A percentile compares a stretch with the other conserved stretches of the same genome.
Conservation (phyloP, 192 early-diverging fungal genomes). For the Coemansia sp. region DNA sequence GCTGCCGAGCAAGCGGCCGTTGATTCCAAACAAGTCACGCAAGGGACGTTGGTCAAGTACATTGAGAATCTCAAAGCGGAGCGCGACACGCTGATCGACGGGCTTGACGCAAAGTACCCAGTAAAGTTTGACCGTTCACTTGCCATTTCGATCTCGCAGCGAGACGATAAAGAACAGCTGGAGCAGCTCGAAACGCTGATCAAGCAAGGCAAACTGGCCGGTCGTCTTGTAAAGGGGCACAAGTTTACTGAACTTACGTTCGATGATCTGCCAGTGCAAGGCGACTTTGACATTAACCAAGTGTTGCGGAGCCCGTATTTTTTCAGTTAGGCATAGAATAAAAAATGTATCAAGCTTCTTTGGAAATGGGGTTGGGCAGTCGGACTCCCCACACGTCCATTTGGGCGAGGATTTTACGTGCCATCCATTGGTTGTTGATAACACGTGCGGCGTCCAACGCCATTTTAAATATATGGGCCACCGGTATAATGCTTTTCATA, state of each 20-base stretch:
- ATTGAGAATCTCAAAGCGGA: constrained; percentile 37
- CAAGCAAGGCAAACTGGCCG: constrained; percentile 18
- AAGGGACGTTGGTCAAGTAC: constrained; percentile 4
- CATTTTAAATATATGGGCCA: constrained; percentile 33
- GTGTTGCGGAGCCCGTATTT: constrained; percentile 87
- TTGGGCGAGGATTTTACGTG: constrained; percentile 15
- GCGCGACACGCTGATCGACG: constrained; percentile 37
- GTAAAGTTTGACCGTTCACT: constrained; percentile 1
- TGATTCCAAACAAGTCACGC: neutral
- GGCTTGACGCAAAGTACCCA: constrained; percentile 24
- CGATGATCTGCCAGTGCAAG: constrained; percentile 73
- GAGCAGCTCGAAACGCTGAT: constrained; percentile 11
- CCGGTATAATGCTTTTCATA: constrained; percentile 8
- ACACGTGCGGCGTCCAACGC: constrained; percentile 22
- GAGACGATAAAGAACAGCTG: neutral
- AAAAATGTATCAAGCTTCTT: neutral
- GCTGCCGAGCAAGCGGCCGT: neutral
- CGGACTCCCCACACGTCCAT: constrained; percentile 34
- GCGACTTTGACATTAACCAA: constrained; percentile 80
- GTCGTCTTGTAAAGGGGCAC: constrained; percentile 21
- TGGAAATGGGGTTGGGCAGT: neutral
- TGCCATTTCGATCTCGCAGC: constrained; percentile 10
- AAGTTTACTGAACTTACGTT: constrained; percentile 66
- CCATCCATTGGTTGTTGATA: constrained; percentile 6
- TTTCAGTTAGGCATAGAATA: constrained; percentile 65